Percentiles rank a stretch among this genome's conserved stretches.
Conservation (phyloP, 352 stramenopile genomes). For the Blastocystis sp. region DNA sequence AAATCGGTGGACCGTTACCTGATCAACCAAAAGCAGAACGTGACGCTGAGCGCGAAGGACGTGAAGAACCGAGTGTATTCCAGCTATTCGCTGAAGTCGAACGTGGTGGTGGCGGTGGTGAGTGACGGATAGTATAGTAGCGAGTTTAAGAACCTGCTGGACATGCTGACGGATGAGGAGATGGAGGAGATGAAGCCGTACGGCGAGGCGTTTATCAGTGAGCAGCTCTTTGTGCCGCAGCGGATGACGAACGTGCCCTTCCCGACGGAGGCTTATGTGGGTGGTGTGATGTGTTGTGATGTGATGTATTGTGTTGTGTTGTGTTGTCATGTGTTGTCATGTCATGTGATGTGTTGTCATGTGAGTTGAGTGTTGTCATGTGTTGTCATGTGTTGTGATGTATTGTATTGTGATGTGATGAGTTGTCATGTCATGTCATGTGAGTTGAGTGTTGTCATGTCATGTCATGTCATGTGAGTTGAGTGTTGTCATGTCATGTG, state of each 20-base stretch:
- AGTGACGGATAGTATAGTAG: slow-evolving; percentile 3
- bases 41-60: not conserved
- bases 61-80: not conserved
- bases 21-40: slow-evolving; percentile 36
- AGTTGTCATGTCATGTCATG: not conserved
- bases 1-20: slow-evolving; percentile 33
- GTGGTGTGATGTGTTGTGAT: not conserved
- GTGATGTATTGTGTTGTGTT: not conserved
- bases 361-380: not conserved
- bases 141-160: not conserved
- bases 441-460: not conserved
- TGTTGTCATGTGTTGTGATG: not conserved
- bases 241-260: slow-evolving; percentile 11
- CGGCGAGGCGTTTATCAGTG: slow-evolving; percentile 40
- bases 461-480: not conserved
- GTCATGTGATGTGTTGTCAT: not conserved
- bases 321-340: not conserved
- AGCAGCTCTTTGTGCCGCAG: slow-evolving; percentile 45
- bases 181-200: slow-evolving; percentile 67
- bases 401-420: not conserved
- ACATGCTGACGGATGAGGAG: slow-evolving; percentile 63
- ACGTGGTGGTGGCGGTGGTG: not conserved
- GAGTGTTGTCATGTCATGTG: not conserved
- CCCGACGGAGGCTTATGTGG: slow-evolving; percentile 51
- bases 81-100: slow-evolving; percentile 24